These are phyloP conservation scores for Phylloporus arenicola DNA, from an alignment of 768 basidiomycete species.

Conservation along the genomic window DNA sequence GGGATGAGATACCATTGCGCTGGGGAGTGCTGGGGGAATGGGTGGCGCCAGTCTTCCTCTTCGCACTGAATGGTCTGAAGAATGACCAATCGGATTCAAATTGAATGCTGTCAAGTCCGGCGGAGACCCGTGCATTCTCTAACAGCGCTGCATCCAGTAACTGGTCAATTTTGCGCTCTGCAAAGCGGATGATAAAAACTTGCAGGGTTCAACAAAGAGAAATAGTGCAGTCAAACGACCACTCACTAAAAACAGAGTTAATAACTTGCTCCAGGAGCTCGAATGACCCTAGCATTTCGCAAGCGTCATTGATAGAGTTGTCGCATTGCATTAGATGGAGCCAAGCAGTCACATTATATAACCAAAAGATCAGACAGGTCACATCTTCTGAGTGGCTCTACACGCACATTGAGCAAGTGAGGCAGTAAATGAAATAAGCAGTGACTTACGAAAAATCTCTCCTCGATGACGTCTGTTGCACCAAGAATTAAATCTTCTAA, in stretches of 20 bases:
- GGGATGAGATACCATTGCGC: slow-evolving; percentile 35
- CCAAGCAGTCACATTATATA: slow-evolving; percentile 87
- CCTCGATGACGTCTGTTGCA: slow-evolving; percentile 89
- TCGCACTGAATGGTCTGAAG: slow-evolving; percentile 63
- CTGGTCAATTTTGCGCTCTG: slow-evolving; percentile 83
- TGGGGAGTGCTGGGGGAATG: slow-evolving; percentile 29
- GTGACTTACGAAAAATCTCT: slow-evolving; percentile 78
- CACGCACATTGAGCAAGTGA: slow-evolving; percentile 12
- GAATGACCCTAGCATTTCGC: slow-evolving; percentile 80
- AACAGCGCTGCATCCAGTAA: slow-evolving; percentile 78
- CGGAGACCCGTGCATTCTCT: slow-evolving; percentile 73
- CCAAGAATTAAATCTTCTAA: slow-evolving; percentile 89
- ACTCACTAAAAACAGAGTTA: slow-evolving; percentile 87
- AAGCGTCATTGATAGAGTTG: slow-evolving; percentile 67
- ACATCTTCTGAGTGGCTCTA: slow-evolving; percentile 83
- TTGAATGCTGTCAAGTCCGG: slow-evolving; percentile 74
- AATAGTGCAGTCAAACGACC: neutral
- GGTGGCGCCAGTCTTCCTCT: slow-evolving; percentile 43
- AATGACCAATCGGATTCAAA: slow-evolving; percentile 98
- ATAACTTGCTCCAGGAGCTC: slow-evolving; percentile 87
- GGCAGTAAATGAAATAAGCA: neutral
- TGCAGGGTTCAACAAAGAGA: slow-evolving; percentile 1
- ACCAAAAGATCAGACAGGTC: slow-evolving; percentile 86
- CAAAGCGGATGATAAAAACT: slow-evolving; percentile 95
- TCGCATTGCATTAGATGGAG: slow-evolving; percentile 89